A percentile compares a stretch with the other conserved stretches of the same genome.
These are phyloP conservation scores for Suillus decipiens DNA, from an alignment of 768 basidiomycete genomes.

Conservation along the genomic window DNA sequence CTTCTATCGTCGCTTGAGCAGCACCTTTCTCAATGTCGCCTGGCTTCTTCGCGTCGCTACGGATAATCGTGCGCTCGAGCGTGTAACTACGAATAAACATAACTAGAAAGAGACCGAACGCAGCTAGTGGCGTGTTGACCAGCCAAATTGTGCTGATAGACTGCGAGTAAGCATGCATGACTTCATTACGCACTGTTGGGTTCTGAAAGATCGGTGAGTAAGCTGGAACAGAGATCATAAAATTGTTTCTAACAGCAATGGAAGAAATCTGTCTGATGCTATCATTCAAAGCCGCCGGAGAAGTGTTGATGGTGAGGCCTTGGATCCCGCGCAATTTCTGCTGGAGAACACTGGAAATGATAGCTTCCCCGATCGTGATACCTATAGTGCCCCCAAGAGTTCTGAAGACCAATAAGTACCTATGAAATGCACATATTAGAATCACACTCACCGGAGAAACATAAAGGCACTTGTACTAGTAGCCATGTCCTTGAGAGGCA, in stretches of 20 bases:
- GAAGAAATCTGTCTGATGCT: slow-evolving; percentile 45
- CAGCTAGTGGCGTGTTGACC: slow-evolving; percentile 37
- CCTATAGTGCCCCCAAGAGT: slow-evolving; percentile 75
- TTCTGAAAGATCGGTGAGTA: slow-evolving; percentile 25
- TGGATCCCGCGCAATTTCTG: slow-evolving; percentile 19
- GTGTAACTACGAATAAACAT: slow-evolving; percentile 39
- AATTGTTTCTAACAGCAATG: slow-evolving; percentile 22
- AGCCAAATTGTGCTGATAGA: slow-evolving; percentile 42
- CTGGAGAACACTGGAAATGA: slow-evolving; percentile 56
- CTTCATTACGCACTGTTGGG: slow-evolving; percentile 27
- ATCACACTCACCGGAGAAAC: slow-evolving; percentile 30
- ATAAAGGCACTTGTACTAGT: slow-evolving; percentile 40
- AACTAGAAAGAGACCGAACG: slow-evolving; percentile 33
- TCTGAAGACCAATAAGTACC: slow-evolving; percentile 34
- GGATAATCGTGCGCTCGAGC: slow-evolving; percentile 30
- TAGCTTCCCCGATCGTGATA: slow-evolving; percentile 71
- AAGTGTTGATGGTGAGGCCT: slow-evolving; percentile 38
- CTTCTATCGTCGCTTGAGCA: background rate
- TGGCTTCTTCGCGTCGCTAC: slow-evolving; percentile 9
- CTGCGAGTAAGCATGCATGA: slow-evolving; percentile 40
- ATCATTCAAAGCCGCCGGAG: slow-evolving; percentile 46
- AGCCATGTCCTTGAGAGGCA: slow-evolving; percentile 49
- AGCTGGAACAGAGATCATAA: background rate
- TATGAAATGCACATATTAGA: background rate
- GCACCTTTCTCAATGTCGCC: slow-evolving; percentile 35